Base-by-base conservation (phyloP, 208 protist species). In the Trypanosoma congolense region DNA sequence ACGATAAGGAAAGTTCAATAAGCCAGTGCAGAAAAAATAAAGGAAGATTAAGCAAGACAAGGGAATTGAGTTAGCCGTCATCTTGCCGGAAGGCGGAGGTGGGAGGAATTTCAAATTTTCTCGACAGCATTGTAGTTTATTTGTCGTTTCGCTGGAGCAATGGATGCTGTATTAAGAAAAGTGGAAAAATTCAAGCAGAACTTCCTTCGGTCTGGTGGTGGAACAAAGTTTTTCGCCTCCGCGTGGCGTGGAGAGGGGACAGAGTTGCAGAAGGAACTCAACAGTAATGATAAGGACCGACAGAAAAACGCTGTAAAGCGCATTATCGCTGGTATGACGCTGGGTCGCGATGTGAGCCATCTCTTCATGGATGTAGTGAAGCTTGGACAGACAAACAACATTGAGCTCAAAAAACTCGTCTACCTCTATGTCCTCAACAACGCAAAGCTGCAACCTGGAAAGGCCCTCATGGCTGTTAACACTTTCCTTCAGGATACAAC, bases 361-460 rank as follows among this genome's bases (percentile, higher is more conserved):
- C 82, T 96, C 26, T 98, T 98, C 52, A 73, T 97, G 9, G 94
- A 98, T 54, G 96, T 99, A 0, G 75, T 99, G 16, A 98, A 99
- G 63, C 96, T 97, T 47, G 98, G 98, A 47, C 93, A 98, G 56
- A 99, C 98, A 2, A 76, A 79, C 22, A 98, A 99, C 73, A 66
- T 99, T 4, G 98, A 99, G 70, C 67, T 99, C 1, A 99, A 99
- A 81, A 99, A 99, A 77, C 88, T 99, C 0, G 97, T 99, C 0
- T 99, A 99, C 68, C 83, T 99, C n/a, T 99, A 99, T 63, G 76
- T 99, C 8, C 98, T 99, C 56, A 99, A 98, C 78, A 99, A 99
- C 48, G 97, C 98, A 4, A 98, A 98, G 63, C 85, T 92, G 50
- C 92, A 99, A 62, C 98, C 98, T 25, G 97, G 99, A 38, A 83